Evolutionary conservation across 306 rosid species (phyloP).

Genomic region (Gillenia trifoliata): DNA sequence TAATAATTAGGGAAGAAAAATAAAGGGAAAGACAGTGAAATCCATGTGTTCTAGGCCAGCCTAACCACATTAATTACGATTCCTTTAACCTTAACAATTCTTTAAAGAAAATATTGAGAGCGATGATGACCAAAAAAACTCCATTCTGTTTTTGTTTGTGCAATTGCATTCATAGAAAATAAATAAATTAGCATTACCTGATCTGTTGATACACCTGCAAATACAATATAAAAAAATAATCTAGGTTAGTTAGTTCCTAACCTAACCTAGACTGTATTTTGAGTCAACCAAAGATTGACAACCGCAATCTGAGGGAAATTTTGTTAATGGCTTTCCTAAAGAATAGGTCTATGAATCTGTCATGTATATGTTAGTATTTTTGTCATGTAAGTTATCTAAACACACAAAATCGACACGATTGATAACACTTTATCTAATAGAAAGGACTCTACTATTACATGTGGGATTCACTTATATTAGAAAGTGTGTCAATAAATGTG

Average conservation of each 20-base stretch:
- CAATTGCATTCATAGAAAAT: constrained; percentile 11
- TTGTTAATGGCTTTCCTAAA: not conserved
- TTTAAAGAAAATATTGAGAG: not conserved
- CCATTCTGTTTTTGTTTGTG: constrained; percentile 21
- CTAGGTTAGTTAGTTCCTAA: not conserved
- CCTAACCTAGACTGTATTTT: not conserved
- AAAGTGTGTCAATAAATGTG: not conserved
- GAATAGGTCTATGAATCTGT: constrained; percentile 8
- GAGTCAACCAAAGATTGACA: constrained; percentile 6
- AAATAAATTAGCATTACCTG: constrained; percentile 18
- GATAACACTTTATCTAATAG: not conserved
- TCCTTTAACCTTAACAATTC: constrained; percentile 6
- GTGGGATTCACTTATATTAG: not conserved
- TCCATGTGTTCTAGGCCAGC: constrained; percentile 12
- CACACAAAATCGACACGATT: not conserved
- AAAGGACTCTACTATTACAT: not conserved
- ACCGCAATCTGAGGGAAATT: not conserved
- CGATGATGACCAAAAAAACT: constrained; percentile 12
- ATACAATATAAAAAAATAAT: not conserved
- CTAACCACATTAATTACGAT: constrained; percentile 12
- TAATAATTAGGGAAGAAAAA: not conserved
- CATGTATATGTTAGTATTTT: not conserved
- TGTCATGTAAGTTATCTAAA: not conserved
- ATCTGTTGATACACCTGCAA: not conserved
- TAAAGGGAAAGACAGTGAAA: constrained; percentile 11